Evolutionary conservation across 352 stramenopile genomes (phyloP), one percentile per base, ranked within the genome.

Genomic region (Phytopythium mirpurense): DNA sequence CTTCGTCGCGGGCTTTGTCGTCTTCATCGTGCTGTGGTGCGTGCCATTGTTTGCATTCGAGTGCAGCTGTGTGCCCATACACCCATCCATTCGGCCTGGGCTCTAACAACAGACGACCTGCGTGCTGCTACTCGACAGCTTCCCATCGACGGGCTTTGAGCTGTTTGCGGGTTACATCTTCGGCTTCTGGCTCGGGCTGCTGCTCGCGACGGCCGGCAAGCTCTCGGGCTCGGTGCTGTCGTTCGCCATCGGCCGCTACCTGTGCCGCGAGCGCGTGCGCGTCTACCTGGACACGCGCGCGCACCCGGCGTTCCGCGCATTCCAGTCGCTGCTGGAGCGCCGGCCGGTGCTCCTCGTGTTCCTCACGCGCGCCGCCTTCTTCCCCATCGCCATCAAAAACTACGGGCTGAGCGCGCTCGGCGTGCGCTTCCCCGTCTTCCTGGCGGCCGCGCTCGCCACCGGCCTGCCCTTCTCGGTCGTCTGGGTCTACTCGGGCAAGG

Each of bases 371-470:
- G 76, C 83, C 21, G 82, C 82, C 26, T 90, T 90, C 56, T 90
- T 93, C 56, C 82, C 82, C 12, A 93, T 93, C 58, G 82, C 78
- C 37, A 70, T 93, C 65, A 93, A 93, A 56, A 93, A 93, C 59
- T 93, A 93, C 55, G 82, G 82, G 34, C 78, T 93, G 23, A 93
- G 82, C 54, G 79, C 89, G 26, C 59, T 93, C 15, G 77, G 89
- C 51, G 82, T 93, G 18, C 61, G 51, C 24, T 90, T 90, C 29
- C 50, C 62, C 12, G 70, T 90, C 8, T 93, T 72, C 37, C 83
- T 88, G 47, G 58, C 74, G 32, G 77, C 82, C 8, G 79, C 78
- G 40, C 51, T 93, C 40, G 37, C 90, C 27, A 88, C 81, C 4
- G 82, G 82, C 0, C 51, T 90, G 6, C 71, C 74, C 18, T 93